Evolutionary conservation across 176 grass and related monocot species (phyloP), one percentile per base, ranked within the genome.

Genomic region (Metroxylon sagu): DNA sequence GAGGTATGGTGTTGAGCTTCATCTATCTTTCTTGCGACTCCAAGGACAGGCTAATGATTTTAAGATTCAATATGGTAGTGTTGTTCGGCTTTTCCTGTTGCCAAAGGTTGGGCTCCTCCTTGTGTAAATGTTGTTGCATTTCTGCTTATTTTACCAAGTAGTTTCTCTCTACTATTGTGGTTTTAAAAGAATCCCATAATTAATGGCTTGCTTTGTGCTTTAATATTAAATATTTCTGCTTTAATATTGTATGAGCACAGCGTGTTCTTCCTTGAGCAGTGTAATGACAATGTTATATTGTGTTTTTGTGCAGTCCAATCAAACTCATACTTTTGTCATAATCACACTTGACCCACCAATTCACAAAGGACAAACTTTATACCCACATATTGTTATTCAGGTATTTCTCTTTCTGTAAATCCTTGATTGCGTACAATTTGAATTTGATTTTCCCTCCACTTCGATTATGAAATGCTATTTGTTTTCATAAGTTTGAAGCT

Each of bases 331-430:
- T 4, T 88, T 91, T 80, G 84, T 97, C 71, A 74, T 97, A 27
- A 79, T 97, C 30, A 91, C 84, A 52, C 87, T 97, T 82, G 92
- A 97, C 35, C 92, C 92, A 19, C 92, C 92, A 56, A 97, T 97
- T 67, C 78, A 87, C 66, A 97, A 97, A 83, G 92, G 92, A 54
- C 87, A 90, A 68, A 91, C 92, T 53, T 76, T 97, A 26, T 90
- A 97, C 71, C 92, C 91, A 10, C 91, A 95, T 71, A 95, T 95
- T 79, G 92, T 96, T 79, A 90, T 96, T 85, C 87, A 96, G 87
- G 92, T 96, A 56, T 66, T 57, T 52, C 26, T 55, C 50, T 64
- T 53, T 63, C 25, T 43, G 35, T 8, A 8, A 12, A 10, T 43
- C 35, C 35, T 43, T 43, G 7, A 43, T 14, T 7, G 35, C 35